Base-by-base conservation (phyloP, 192 early-diverging fungal species). In the Geosiphon pyriformis region DNA sequence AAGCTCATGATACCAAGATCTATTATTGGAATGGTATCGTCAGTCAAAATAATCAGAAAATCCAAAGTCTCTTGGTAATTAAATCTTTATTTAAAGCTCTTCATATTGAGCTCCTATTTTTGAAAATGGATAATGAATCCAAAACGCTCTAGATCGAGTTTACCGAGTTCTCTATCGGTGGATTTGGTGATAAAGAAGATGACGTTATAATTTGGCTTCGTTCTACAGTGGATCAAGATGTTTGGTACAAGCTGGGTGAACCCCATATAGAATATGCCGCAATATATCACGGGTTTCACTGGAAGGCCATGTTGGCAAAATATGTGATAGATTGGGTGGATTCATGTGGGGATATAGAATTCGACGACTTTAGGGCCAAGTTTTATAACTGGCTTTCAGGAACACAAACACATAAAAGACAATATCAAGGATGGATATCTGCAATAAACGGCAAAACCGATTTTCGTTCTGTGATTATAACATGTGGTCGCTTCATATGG, bases 321-420 rank as follows among this genome's bases (percentile, higher is more conserved):
- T 46, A 61, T n/a, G 37, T 61, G 17, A 26, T 61, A 17, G 32
- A 34, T 11, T 61, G 59, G 59, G 23, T 29, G 12, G 12, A 47
- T 61, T n/a, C 23, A 11, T 23, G 22, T 6, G 22, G 34, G 23
- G 30, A 31, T 23, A 32, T 61, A 0, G 4, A 26, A 25, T 46
- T 61, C 25, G 46, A 22, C 6, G 59, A 61, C 18, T 27, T 61
- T 2, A 35, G 46, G 29, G 30, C 8, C 22, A 15, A 61, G 4
- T 61, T 61, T 61, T 61, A 61, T 61, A 46, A 35, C 1, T 61
- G 63, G 63, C 34, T 65, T 10, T 8, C 31, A 3, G 32, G 26
- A 1, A 25, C 12, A 6, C 31, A 51, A 18, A 42, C 6, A 20
- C 27, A 35, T 23, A 51, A 65, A 4, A 31, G 8, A 22, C 6